Base-by-base conservation (phyloP, 2,329 filamentous ascomycete genomes). In the Escovopsis sp. region DNA sequence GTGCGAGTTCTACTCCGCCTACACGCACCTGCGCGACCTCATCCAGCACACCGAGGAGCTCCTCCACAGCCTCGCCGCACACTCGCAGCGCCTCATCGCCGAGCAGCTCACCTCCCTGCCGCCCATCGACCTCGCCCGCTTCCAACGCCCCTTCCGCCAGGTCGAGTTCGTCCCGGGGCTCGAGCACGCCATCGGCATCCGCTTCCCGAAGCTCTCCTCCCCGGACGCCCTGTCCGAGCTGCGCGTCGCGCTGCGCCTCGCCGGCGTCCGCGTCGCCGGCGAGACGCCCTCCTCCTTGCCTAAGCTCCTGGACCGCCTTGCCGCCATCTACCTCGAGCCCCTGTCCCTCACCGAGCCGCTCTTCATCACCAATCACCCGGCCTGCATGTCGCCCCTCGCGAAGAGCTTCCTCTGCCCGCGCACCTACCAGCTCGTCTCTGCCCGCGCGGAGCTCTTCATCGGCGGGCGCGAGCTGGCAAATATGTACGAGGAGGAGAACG, bases 401-500 rank as follows among this genome's bases (percentile, higher is more conserved):
- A 96, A 96, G 62, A 86, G 82, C 35, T 93, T 84, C 58, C 49
- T 66, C 15, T 84, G 86, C 52, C 70, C 74, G 0, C 56, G 51
- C 8, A 79, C 77, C 0, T 65, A 68, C 12, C 87, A 94, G 52
- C 57, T 70, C 8, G 75, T 94, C 1, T 79, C 85, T 1, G 82
- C 84, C 1, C 77, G 87, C 5, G 83, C 81, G 0, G 87, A 94
- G 57, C 70, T 94, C 16, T 94, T 93, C 58, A 72, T 92, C 42
- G 62, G 73, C 34, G 76, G 79, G 28, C 73, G 75, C 36, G 90
- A 98, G 53, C 68, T 94, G 23, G 84, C 88, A 41, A 98, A 98
- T 57, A 92, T 88, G 63, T 98, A 98, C 56, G 90, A 98, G 55
- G 90, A 98, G 58, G 90, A 98, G 55, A 98, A 98, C 56, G 82